A percentile compares a stretch with the other conserved stretches of the same genome.
These are phyloP conservation scores for Pseudogymnoascus sp. DNA, from an alignment of 2,329 filamentous ascomycete genomes.

Conservation along the genomic window DNA sequence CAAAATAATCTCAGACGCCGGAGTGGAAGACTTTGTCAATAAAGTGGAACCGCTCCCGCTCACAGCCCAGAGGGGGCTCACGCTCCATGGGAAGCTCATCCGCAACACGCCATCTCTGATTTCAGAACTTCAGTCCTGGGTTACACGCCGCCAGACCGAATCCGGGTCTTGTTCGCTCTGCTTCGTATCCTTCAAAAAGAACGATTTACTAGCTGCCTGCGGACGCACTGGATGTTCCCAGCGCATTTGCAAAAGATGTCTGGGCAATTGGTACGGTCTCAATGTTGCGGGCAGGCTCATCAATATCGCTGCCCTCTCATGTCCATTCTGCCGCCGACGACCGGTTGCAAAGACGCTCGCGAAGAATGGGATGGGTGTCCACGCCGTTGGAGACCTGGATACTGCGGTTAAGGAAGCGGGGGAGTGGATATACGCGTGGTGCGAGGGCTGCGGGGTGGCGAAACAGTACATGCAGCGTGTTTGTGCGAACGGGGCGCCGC, in stretches of 20 bases:
- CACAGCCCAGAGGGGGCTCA: not conserved
- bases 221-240: not conserved
- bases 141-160: not conserved
- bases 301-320: not conserved
- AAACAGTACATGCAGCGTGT: not conserved
- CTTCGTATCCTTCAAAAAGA: not conserved
- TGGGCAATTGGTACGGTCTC: not conserved
- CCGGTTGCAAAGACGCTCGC: not conserved
- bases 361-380: not conserved
- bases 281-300: not conserved
- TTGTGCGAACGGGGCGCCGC: not conserved
- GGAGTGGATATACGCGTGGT: not conserved
- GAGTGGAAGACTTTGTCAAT: not conserved
- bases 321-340: not conserved
- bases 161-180: not conserved
- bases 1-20: not conserved
- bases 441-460: constrained; percentile 25
- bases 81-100: not conserved
- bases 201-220: not conserved
- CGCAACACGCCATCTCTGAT: not conserved
- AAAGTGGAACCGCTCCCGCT: not conserved
- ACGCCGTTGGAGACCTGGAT: not conserved
- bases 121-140: not conserved
- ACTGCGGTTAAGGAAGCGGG: not conserved
- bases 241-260: not conserved